Conservation (phyloP, 495 filamentous ascomycete genomes). For the Aspergillus nidulans region DNA sequence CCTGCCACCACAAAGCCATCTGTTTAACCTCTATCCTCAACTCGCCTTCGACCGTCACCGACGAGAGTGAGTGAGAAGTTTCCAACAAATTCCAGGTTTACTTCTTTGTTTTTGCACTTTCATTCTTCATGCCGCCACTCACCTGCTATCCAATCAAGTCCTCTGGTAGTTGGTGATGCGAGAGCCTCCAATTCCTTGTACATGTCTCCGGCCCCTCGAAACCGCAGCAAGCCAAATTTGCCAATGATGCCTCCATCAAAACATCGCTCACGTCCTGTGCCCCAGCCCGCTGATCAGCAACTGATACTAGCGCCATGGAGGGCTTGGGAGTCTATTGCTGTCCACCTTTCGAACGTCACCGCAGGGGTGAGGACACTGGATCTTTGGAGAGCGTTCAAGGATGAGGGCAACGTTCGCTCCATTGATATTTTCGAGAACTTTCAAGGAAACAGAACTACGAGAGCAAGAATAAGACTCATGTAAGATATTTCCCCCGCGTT, state of each 20-base stretch:
- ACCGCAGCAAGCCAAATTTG: not conserved
- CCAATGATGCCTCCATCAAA: not conserved
- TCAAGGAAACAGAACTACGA: slow-evolving; percentile 22
- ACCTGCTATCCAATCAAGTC: not conserved
- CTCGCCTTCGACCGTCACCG: not conserved
- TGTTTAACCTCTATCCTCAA: not conserved
- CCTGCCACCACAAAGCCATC: not conserved
- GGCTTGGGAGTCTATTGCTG: slow-evolving; percentile 32
- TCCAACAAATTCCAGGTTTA: not conserved
- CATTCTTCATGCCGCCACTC: not conserved
- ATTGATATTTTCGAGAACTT: slow-evolving; percentile 44
- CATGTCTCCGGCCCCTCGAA: not conserved
- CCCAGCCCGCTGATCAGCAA: not conserved
- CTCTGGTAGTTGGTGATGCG: not conserved
- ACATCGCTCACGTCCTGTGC: not conserved
- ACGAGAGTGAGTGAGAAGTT: not conserved
- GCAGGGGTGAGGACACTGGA: slow-evolving; percentile 25
- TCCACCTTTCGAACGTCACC: slow-evolving; percentile 34
- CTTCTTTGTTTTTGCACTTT: not conserved
- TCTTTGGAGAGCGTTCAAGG: slow-evolving; percentile 36
- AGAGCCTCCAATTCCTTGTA: not conserved
- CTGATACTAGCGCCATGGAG: slow-evolving; percentile 30
- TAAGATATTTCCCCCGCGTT: slow-evolving; percentile 16
- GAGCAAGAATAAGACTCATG: slow-evolving; percentile 42
- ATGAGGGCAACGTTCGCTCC: slow-evolving; percentile 35